phyloP scores from a whole-genome alignment of 2,329 filamentous ascomycete species.

The Diaporthe helianthi region DNA sequence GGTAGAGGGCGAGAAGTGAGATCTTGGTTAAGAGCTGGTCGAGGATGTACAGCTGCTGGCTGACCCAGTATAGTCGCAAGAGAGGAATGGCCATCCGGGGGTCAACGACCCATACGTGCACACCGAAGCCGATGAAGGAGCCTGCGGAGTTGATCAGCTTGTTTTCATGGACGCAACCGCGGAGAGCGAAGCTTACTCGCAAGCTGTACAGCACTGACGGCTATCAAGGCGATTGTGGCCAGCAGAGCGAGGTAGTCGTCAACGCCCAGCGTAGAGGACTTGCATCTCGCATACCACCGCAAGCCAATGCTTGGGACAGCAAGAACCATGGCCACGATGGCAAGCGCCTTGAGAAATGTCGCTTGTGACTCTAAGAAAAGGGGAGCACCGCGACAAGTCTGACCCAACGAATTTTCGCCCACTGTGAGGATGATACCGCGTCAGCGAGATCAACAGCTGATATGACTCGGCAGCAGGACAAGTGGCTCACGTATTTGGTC shows the following conservation, averaged over 20 bases:
- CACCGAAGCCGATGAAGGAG: constrained; percentile 18
- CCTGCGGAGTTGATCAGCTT: background rate
- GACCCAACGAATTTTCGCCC: background rate
- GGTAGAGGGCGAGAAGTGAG: constrained; percentile 16
- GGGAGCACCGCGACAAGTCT: constrained; percentile 13
- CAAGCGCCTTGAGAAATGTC: constrained; percentile 14
- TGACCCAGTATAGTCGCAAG: constrained; percentile 23
- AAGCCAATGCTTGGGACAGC: constrained; percentile 23
- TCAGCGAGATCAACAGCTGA: background rate
- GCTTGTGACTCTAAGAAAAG: constrained; percentile 12
- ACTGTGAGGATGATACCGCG: background rate
- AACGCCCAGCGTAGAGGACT: constrained; percentile 24
- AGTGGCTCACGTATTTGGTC: constrained; percentile 16
- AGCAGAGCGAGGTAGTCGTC: constrained; percentile 28
- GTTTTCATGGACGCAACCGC: no score
- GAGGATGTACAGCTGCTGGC: constrained; percentile 25
- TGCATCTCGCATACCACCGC: constrained; percentile 21
- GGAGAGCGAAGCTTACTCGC: background rate
- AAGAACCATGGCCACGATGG: background rate
- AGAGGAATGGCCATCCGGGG: constrained; percentile 25
- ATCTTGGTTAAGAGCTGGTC: constrained; percentile 20
- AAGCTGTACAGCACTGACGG: constrained; percentile 7
- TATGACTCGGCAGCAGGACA: background rate
- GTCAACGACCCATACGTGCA: constrained; percentile 26
- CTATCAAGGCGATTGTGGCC: constrained; percentile 11